Evolutionary conservation across 1,284 basidiomycete genomes (phyloP), one percentile per base, ranked within the genome.

Genomic region (Pascua sp.): DNA sequence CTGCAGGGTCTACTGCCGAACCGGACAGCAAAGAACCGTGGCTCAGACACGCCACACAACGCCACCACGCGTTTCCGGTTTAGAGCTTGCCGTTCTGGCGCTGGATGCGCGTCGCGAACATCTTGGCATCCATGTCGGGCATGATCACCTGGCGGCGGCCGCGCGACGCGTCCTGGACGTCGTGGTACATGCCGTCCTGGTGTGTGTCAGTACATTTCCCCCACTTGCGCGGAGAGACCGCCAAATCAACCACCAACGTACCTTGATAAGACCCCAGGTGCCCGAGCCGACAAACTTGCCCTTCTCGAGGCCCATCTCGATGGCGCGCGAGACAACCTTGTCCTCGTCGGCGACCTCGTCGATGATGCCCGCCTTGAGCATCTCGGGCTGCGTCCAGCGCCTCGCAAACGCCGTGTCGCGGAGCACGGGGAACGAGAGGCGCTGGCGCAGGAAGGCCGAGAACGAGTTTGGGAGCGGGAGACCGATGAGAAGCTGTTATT

Each of bases 361-460:
- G 18, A 96, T 78, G 11, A 96, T 75, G 5, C 88, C 87, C 15
- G 80, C 80, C 11, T 81, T 73, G 5, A 86, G 77, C 1, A 90
- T 86, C 71, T 95, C 90, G 12, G 77, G 64, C 8, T 91, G 86
- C 1, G 86, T 85, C 76, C 91, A 94, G 43, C 89, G 83, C 66
- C 90, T 84, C 1, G 89, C 93, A 5, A 95, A 80, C 11, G 87
- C 84, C 38, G 92, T 85, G 69, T 89, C 86, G 42, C 91, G 85
- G 17, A 86, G 82, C 5, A 87, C 67, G n/a, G 75, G 75, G 65
- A 84, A 80, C 2, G 85, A 79, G 17, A 90, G 79, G 67, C 91
- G 92, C 39, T 83, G 80, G 12, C 81, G 80, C 18, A 92, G 76
- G 42, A 93, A 75, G 5, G 83, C 80, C 5, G 85, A 81, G 66